Evolutionary conservation across 805 yeast species (phyloP), one percentile per base, ranked within the genome.

Genomic region (Barnettozyma vustinii): DNA sequence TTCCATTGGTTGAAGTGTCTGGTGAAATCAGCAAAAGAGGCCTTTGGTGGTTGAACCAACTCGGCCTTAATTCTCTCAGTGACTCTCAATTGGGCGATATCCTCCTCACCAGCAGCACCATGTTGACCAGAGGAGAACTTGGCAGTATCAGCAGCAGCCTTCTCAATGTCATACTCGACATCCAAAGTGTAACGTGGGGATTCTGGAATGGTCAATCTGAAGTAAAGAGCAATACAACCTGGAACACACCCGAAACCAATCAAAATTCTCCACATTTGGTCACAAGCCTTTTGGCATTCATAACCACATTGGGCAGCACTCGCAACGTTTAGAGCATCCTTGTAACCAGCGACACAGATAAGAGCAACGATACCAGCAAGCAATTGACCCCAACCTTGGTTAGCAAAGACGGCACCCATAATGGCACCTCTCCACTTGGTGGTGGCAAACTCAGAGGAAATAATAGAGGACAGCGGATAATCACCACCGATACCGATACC

Each of bases 401-500:
- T 90, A 50, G 97, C 92, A 69, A 91, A 91, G 49, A 89, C 96
- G 26, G 96, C 96, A 64, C 87, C 90, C 96, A 89, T 89, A 60
- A 88, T 88, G 56, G 96, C 96, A 78, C 97, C 97, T 82, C 97
- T 87, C 96, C 96, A 89, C 70, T 86, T 88, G 57, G 96, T 89
- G 51, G 96, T 87, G 25, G 96, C 79, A 63, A 89, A 89, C 74
- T 89, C 97, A 50, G 96, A 84, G 9, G 96, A 84, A 56, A 89
- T 89, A 67, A 89, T 84, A n/a, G 96, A 87, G 16, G 96, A 87
- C 62, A 90, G 76, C 58, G 97, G 96, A 68, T 89, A 89, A 73
- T 89, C 97, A 77, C 96, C 97, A 74, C 97, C 97, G 60, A 89
- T 90, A 81, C 97, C 97, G 60, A 90, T 84, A 76, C 97, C 97